phyloP scores from a whole-genome alignment of 75 land plant genomes.

The Picea glauca region DNA sequence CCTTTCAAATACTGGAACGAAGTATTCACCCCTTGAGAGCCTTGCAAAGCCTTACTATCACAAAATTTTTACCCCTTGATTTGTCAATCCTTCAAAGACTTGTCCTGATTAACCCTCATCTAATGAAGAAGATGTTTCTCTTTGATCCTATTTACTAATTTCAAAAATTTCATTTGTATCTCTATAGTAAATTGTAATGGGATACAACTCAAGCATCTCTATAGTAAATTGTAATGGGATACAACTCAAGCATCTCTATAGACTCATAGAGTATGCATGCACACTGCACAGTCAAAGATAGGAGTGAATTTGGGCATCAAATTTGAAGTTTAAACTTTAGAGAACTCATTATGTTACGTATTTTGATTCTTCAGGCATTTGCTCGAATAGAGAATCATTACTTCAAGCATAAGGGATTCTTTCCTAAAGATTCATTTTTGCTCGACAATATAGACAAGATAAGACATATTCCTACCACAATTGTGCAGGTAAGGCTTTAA shows the following conservation, averaged over 20 bases:
- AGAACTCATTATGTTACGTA: too few relatives aligned
- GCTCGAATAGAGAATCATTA: constrained; percentile 98
- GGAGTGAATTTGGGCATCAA: background rate
- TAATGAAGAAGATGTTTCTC: too few relatives aligned
- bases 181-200: background rate
- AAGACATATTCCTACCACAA: constrained; percentile 77
- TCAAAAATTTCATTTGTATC: too few relatives aligned
- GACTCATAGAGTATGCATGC: background rate
- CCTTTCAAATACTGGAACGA: too few relatives aligned
- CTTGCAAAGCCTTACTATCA: too few relatives aligned
- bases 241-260: background rate
- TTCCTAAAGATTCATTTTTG: constrained; percentile 82
- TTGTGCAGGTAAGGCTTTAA: constrained; percentile 72
- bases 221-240: background rate
- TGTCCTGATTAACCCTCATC: too few relatives aligned
- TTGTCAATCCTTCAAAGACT: too few relatives aligned
- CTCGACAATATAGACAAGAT: constrained; percentile 95
- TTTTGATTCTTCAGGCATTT: constrained; percentile 65
- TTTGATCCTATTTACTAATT: too few relatives aligned
- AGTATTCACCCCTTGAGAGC: too few relatives aligned
- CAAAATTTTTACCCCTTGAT: too few relatives aligned
- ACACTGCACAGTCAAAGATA: background rate
- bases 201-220: background rate
- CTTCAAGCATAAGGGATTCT: constrained; percentile 88
- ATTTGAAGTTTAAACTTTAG: too few relatives aligned